These are phyloP conservation scores for Candida mattraensis DNA, from an alignment of 805 yeast genomes.

Conservation along the genomic window DNA sequence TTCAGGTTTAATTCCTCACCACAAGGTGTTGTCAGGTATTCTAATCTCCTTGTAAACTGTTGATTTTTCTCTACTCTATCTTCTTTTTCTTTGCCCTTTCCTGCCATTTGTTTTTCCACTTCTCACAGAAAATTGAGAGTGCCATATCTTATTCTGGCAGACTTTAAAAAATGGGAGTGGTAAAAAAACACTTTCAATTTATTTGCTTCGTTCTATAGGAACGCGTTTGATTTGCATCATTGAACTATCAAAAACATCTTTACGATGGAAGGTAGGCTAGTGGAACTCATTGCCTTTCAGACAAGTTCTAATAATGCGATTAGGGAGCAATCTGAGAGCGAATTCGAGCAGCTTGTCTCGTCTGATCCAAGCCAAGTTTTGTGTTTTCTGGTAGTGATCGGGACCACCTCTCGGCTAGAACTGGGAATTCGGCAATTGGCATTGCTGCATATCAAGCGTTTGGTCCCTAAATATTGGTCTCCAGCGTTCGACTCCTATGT, in stretches of 20 bases:
- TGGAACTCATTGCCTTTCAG: conserved; percentile 19
- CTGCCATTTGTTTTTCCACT: too few species aligned
- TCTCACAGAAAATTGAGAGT: too few species aligned
- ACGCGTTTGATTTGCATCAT: too few species aligned
- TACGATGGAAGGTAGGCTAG: conserved; percentile 17
- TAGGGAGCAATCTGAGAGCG: conserved; percentile 54
- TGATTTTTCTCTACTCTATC: not conserved
- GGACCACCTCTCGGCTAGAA: conserved; percentile 31
- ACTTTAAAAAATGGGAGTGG: not conserved
- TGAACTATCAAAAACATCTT: not conserved
- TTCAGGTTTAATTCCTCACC: too few species aligned
- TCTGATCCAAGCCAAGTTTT: conserved; percentile 51
- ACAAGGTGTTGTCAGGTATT: too few species aligned
- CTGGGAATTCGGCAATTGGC: conserved; percentile 57
- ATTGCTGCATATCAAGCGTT: conserved; percentile 62
- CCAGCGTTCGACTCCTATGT: conserved; percentile 73
- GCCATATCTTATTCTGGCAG: conserved; percentile 9
- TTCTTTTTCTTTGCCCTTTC: conserved; percentile 7
- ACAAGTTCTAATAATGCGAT: conserved; percentile 46
- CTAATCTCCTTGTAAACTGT: not conserved
- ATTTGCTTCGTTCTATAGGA: not conserved
- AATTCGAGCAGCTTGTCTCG: conserved; percentile 42
- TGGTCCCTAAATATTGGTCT: conserved; percentile 78
- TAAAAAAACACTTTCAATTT: not conserved
- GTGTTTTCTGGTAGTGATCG: conserved; percentile 42